Conservation (phyloP, 495 filamentous ascomycete genomes). For the Oidiodendron maius region DNA sequence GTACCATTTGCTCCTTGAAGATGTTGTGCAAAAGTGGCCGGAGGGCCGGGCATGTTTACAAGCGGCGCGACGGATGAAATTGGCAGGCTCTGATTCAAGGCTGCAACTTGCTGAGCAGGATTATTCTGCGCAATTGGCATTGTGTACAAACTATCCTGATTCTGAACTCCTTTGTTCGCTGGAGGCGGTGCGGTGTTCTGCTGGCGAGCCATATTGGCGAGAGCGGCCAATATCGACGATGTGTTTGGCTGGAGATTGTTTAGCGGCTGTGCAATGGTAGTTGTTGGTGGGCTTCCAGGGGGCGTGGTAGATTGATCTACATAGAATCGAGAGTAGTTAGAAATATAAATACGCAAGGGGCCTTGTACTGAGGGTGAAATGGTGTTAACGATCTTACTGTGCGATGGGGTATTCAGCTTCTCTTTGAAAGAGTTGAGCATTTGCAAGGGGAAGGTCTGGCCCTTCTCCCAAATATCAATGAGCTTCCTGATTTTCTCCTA, state of each 20-base stretch:
- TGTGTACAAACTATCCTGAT: conserved; percentile 47
- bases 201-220: conserved; percentile 81
- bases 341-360: conserved; percentile 6
- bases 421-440: conserved; percentile 85
- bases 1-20: conserved; percentile 37
- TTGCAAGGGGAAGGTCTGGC: conserved; percentile 76
- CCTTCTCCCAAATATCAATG: conserved; percentile 96
- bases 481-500: conserved; percentile 97
- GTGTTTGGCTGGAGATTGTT: conserved; percentile 47
- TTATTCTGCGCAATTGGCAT: conserved; percentile 45
- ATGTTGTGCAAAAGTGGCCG: conserved; percentile 43
- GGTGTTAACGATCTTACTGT: conserved; percentile 21
- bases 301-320: conserved; percentile 67
- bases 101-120: conserved; percentile 23
- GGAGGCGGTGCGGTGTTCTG: conserved; percentile 56
- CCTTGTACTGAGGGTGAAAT: neutral
- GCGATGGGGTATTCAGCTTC: conserved; percentile 59
- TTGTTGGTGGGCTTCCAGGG: conserved; percentile 66
- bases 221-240: conserved; percentile 69
- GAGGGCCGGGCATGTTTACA: conserved; percentile 55
- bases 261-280: conserved; percentile 31
- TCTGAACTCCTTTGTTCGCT: conserved; percentile 37
- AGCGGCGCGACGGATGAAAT: conserved; percentile 25
- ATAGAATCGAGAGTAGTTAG: conserved; percentile 30
- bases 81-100: conserved; percentile 21